These are phyloP conservation scores for Halophytophthora batemanensis DNA, from an alignment of 352 stramenopile species.

Conservation along the genomic window DNA sequence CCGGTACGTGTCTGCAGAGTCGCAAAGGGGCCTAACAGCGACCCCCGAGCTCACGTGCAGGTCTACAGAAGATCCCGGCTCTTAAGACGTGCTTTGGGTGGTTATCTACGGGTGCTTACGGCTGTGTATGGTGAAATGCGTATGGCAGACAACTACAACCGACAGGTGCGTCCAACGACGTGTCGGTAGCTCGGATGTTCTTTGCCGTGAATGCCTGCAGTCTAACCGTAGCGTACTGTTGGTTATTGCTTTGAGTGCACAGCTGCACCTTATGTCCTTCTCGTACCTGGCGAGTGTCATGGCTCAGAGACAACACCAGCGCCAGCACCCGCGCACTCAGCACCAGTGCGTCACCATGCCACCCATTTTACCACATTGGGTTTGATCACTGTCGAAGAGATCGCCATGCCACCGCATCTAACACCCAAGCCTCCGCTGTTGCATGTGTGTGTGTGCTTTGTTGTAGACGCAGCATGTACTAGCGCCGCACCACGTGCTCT, in stretches of 20 bases:
- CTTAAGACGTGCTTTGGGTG: not conserved
- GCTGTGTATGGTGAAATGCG: slow-evolving; percentile 6
- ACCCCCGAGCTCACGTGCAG: not conserved
- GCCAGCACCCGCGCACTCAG: slow-evolving; percentile 27
- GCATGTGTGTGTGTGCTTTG: too few species aligned
- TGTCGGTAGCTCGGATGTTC: not conserved
- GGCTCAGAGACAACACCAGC: slow-evolving; percentile 42
- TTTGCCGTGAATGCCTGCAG: too few species aligned
- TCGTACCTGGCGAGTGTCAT: slow-evolving; percentile 54
- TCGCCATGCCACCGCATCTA: not conserved
- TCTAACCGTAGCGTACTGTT: not conserved
- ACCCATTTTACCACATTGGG: not conserved
- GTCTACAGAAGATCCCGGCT: not conserved
- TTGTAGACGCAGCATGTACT: slow-evolving; percentile 48
- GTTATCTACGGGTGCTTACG: not conserved
- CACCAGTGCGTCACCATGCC: slow-evolving; percentile 3
- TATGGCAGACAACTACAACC: slow-evolving; percentile 49
- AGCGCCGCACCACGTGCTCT: not conserved
- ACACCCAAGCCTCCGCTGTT: not conserved
- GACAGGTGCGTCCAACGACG: slow-evolving; percentile 22
- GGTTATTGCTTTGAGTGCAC: not conserved
- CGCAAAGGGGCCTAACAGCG: not conserved
- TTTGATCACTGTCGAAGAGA: not conserved
- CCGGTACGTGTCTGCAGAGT: slow-evolving; percentile 16
- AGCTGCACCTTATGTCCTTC: slow-evolving; percentile 51